A percentile compares a stretch with the other conserved stretches of the same genome.
These are phyloP conservation scores for Gonapodya prolifera DNA, from an alignment of 192 early-diverging fungal genomes.

Conservation along the genomic window DNA sequence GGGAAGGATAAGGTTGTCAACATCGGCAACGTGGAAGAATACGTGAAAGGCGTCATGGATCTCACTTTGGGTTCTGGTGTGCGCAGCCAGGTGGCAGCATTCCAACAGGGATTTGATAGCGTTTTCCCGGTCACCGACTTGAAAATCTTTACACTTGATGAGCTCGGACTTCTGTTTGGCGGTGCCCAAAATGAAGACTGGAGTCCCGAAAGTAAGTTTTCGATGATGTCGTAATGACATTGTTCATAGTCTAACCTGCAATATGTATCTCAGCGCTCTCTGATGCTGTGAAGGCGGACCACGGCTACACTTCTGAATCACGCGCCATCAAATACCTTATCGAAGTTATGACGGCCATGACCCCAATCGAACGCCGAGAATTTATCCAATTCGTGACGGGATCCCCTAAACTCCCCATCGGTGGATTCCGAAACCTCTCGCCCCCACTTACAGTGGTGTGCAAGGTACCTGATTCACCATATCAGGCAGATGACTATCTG, in stretches of 20 bases:
- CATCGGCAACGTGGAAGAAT: constrained; percentile 68
- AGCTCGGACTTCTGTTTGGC: constrained; percentile 58
- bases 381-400: constrained; percentile 85
- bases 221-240: not conserved
- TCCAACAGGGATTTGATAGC: constrained; percentile 64
- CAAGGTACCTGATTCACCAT: constrained; percentile 43
- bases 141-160: constrained; percentile 52
- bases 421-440: constrained; percentile 68
- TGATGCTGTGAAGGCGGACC: constrained; percentile 66
- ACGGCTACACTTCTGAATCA: constrained; percentile 67
- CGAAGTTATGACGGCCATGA: constrained; percentile 55
- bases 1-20: constrained; percentile 59
- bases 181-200: constrained; percentile 62
- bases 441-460: constrained; percentile 81
- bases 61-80: constrained; percentile 55
- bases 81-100: constrained; percentile 54
- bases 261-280: constrained; percentile 29
- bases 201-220: constrained; percentile 42
- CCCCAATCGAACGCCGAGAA: constrained; percentile 41
- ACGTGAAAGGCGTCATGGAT: constrained; percentile 52
- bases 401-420: constrained; percentile 75
- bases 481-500: constrained; percentile 64
- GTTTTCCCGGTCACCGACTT: constrained; percentile 65
- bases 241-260: not conserved
- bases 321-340: constrained; percentile 49